Percentiles rank a stretch among this genome's conserved stretches.
These are phyloP conservation scores for Leccinum subgranulosum DNA, from an alignment of 768 basidiomycete species.

Conservation along the genomic window DNA sequence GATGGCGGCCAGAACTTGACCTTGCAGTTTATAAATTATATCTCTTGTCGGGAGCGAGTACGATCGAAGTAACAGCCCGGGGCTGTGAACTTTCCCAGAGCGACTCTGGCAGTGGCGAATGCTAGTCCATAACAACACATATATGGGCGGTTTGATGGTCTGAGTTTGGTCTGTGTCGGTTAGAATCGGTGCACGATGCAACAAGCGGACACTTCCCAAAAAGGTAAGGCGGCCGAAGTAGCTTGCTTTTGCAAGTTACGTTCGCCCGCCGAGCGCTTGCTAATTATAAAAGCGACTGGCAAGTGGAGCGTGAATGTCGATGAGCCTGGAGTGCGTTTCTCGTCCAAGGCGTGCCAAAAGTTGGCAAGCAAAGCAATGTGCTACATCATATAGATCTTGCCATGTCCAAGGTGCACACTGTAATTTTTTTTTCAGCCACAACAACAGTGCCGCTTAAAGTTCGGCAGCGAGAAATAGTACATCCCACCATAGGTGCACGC, in stretches of 20 bases:
- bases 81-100: neutral
- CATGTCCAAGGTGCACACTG: neutral
- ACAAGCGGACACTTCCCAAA: neutral
- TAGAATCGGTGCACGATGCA: neutral
- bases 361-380: neutral
- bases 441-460: neutral
- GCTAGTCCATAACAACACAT: neutral
- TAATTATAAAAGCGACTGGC: neutral
- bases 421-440: neutral
- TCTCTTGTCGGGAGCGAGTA: neutral
- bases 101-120: neutral
- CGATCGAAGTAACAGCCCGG: neutral
- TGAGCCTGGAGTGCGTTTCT: neutral
- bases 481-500: neutral
- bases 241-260: neutral
- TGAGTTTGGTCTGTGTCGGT: neutral
- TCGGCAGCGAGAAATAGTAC: neutral
- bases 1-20: neutral
- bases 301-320: neutral
- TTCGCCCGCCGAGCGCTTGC: neutral
- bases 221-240: neutral
- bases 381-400: neutral
- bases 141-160: neutral
- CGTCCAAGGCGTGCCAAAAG: neutral
- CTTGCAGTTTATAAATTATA: neutral